phyloP scores from a whole-genome alignment of 2,329 filamentous ascomycete species.

The Xylariaceae sp. region DNA sequence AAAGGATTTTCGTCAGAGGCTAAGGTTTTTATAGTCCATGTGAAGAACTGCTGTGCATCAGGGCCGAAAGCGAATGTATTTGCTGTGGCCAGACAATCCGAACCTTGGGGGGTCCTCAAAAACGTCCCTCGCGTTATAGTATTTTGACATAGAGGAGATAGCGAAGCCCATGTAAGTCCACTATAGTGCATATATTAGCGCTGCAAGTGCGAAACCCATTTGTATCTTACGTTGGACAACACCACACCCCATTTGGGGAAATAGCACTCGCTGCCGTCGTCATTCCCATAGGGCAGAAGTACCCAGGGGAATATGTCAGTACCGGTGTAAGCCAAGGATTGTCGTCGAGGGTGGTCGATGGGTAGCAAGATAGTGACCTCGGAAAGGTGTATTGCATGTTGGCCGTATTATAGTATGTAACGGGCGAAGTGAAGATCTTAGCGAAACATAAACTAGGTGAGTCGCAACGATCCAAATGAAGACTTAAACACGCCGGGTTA shows the following conservation, averaged over 20 bases:
- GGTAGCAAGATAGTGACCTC: slow-evolving; percentile 1
- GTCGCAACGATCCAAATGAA: too few species aligned
- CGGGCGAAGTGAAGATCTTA: too few species aligned
- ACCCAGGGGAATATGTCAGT: slow-evolving; percentile 7
- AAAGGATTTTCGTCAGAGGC: too few species aligned
- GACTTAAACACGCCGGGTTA: not conserved
- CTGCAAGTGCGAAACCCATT: not conserved
- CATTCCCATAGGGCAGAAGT: slow-evolving; percentile 10
- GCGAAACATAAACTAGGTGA: too few species aligned
- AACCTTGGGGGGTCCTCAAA: too few species aligned
- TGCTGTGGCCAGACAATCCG: too few species aligned
- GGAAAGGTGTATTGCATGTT: too few species aligned
- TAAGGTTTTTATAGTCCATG: too few species aligned
- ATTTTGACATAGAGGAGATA: not conserved
- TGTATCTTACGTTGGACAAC: not conserved
- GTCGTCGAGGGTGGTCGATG: not conserved
- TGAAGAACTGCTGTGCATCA: too few species aligned
- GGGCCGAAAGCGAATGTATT: too few species aligned
- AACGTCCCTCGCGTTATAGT: not conserved
- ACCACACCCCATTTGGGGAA: not conserved
- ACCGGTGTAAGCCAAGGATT: too few species aligned
- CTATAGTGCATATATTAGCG: not conserved
- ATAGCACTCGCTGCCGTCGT: not conserved
- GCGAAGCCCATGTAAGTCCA: not conserved
- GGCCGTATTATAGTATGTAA: too few species aligned